Base-by-base conservation (phyloP, 768 basidiomycete species). In the Baorangia bicolor region DNA sequence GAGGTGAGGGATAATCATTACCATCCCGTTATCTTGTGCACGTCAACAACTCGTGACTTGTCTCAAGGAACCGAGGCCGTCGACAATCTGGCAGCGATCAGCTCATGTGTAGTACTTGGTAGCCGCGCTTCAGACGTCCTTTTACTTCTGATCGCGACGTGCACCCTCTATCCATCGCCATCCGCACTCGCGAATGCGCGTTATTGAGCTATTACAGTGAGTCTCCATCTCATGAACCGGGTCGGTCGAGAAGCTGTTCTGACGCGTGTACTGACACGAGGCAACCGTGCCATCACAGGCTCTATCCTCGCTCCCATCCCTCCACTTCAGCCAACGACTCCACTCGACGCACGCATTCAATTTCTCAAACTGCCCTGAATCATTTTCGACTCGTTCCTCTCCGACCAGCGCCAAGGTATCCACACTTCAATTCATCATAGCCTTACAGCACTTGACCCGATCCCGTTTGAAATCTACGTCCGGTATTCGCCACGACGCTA, bases 251-350 rank as follows among this genome's bases (percentile, higher is more conserved):
- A 35, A 47, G 48, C 61, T 71, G 71, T 69, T 68, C 66, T 64
- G 71, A 74, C 77, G 75, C 77, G 78, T 79, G 79, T 73, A 64
- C 73, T 78, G 61, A 81, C 81, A 83, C 78, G 81, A 82, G 80
- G 81, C 81, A 75, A 50, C 52, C 59, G 65, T 71, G 75, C 75
- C 74, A 69, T 71, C 72, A 75, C 75, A 74, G 63, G 60, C 51
- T 52, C 64, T 39, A 14, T 55, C 59, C 61, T 64, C 64, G 61
- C 66, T 49, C 49, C 50, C 60, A 42, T 65, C 44, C 50, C 51
- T 45, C 60, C 59, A 49, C 57, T 49, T 46, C 53, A 53, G 23
- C 56, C 54, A 46, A 43, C 53, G 41, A 48, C 51, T 59, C 43
- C 38, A 49, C 43, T 40, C 57, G 65, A 64, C 62, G 53, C 56